Percentiles rank a stretch among this genome's conserved stretches.
phyloP scores from a whole-genome alignment of 345 rosid species.

The Gossypium raimondii region DNA sequence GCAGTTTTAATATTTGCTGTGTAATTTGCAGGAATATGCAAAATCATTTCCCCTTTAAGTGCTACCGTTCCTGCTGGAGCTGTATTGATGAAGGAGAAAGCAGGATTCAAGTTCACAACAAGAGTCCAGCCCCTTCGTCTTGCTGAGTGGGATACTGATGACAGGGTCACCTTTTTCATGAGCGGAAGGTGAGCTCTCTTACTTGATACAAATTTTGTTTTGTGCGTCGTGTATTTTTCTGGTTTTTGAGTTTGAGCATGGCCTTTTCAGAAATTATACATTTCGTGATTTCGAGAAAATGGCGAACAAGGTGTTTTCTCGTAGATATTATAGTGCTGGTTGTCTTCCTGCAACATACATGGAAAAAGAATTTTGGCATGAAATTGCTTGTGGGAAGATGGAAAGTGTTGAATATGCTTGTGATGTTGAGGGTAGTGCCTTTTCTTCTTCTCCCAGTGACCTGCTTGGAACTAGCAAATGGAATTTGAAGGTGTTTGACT shows the following conservation, averaged over 20 bases:
- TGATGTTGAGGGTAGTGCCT: conserved; percentile 99
- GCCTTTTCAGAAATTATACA: conserved; percentile 75
- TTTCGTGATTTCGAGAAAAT: conserved; percentile 96
- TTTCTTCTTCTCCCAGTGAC: conserved; percentile 84
- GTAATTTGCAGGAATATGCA: conserved; percentile 70
- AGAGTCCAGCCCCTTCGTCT: conserved; percentile 98
- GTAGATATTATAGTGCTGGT: conserved; percentile 87
- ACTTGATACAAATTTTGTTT: conserved; percentile 11
- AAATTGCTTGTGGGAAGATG: conserved; percentile 90
- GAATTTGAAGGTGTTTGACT: conserved; percentile 86
- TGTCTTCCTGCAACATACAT: conserved; percentile 81
- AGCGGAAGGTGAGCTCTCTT: conserved; percentile 74
- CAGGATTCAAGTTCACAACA: conserved; percentile 92
- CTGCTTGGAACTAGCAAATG: conserved; percentile 96
- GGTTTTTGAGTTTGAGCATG: conserved; percentile 27
- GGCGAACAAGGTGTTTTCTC: conserved; percentile 94
- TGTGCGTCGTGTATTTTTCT: conserved; percentile 13
- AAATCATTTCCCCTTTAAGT: conserved; percentile 79
- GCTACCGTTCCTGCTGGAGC: conserved; percentile 92
- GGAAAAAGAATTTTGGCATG: conserved; percentile 99
- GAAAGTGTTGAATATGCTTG: conserved; percentile 99
- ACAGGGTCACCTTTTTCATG: conserved; percentile 95
- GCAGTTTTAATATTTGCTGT: background rate
- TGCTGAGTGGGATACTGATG: conserved; percentile 94
- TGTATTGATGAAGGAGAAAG: conserved; percentile 81